Evolutionary conservation across 192 early-diverging fungal genomes (phyloP).

Genomic region (Podila minutissima): DNA sequence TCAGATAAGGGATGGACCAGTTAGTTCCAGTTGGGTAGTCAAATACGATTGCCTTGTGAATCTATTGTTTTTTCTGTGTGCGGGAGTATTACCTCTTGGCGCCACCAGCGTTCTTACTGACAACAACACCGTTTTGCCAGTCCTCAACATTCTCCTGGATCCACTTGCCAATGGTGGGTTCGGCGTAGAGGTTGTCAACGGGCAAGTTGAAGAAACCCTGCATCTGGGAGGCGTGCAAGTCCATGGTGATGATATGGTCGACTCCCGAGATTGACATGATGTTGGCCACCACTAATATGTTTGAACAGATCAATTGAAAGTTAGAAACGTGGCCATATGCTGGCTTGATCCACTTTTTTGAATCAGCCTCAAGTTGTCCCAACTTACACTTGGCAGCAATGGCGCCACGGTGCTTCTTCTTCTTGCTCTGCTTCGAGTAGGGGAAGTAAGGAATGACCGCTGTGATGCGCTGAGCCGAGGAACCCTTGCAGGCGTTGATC

Average conservation of each 20-base stretch:
- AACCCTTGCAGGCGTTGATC: constrained; percentile 94
- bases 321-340: neutral
- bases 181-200: constrained; percentile 93
- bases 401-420: constrained; percentile 96
- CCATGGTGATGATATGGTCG: constrained; percentile 99
- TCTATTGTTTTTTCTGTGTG: neutral
- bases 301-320: neutral
- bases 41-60: no score
- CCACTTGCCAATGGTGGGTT: constrained; percentile 91
- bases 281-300: constrained; percentile 81
- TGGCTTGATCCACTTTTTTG: neutral
- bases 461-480: constrained; percentile 90
- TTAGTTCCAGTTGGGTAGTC: no score
- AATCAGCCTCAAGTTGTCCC: neutral
- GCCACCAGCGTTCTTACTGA: constrained; percentile 96
- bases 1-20: constrained; percentile 1
- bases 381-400: constrained; percentile 90
- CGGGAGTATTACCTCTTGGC: constrained; percentile 78
- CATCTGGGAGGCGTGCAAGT: constrained; percentile 93
- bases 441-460: constrained; percentile 98
- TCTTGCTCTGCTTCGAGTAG: constrained; percentile 98
- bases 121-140: constrained; percentile 79
- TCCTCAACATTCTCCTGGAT: constrained; percentile 80
- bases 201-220: constrained; percentile 97
- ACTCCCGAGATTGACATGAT: constrained; percentile 95